phyloP scores from a whole-genome alignment of 805 yeast genomes.

The Wickerhamiella cacticola region DNA sequence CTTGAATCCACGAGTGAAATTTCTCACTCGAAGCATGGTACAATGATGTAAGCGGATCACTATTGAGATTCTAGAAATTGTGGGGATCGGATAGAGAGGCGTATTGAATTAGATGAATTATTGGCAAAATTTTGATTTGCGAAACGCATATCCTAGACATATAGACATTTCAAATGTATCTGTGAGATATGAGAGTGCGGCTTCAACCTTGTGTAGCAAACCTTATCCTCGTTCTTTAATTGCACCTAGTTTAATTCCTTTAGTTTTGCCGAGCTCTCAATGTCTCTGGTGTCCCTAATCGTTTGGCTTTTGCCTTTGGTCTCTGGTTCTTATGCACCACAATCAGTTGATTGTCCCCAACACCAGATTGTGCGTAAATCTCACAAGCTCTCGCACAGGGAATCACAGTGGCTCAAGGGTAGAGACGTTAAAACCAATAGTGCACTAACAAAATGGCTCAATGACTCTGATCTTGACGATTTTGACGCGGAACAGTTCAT shows the following conservation, averaged over 20 bases:
- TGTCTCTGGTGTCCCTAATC: too few relatives aligned
- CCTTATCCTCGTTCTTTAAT: too few relatives aligned
- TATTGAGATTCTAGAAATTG: not conserved
- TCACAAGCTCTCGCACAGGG: not conserved
- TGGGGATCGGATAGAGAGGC: too few relatives aligned
- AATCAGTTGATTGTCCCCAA: not conserved
- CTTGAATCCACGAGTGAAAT: slow-evolving; percentile 10
- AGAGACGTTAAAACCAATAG: not conserved
- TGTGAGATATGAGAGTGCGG: too few relatives aligned
- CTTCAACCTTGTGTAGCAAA: too few relatives aligned
- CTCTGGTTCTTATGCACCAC: not conserved
- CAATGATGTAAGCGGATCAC: not conserved
- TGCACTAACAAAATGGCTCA: not conserved
- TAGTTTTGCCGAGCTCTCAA: too few relatives aligned
- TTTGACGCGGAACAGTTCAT: too few relatives aligned
- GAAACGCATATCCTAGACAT: too few relatives aligned
- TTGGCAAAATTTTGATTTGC: too few relatives aligned
- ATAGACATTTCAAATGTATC: too few relatives aligned
- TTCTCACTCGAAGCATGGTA: slow-evolving; percentile 8
- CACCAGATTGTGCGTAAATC: not conserved
- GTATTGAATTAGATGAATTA: not conserved
- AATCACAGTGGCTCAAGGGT: not conserved
- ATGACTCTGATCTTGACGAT: slow-evolving; percentile 6
- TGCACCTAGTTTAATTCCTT: not conserved
- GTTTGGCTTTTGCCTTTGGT: not conserved